A percentile compares a stretch with the other conserved stretches of the same genome.
Conservation (phyloP, 768 basidiomycete genomes). For the Leucosporidium scottii region DNA sequence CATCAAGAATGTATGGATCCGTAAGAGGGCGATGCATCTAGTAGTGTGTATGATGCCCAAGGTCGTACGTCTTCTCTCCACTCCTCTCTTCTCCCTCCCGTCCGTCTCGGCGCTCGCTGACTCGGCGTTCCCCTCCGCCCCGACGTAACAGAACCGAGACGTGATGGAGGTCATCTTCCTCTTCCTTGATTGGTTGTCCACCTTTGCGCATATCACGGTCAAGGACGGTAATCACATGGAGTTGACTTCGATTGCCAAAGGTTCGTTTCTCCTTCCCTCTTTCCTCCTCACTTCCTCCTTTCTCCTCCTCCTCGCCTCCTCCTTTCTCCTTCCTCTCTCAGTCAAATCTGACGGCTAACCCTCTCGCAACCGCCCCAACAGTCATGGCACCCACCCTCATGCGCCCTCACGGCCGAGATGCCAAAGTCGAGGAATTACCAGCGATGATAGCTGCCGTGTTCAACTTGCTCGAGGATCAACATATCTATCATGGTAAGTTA, state of each 20-base stretch:
- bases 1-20: conserved; percentile 11
- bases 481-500: conserved; percentile 12
- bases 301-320: too few relatives aligned
- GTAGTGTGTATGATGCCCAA: conserved; percentile 28
- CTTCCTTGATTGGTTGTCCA: conserved; percentile 24
- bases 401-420: conserved; percentile 9
- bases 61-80: neutral
- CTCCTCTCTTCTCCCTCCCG: neutral
- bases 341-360: neutral
- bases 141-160: conserved; percentile 13
- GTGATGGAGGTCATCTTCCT: conserved; percentile 26
- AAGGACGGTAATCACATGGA: conserved; percentile 18
- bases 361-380: neutral
- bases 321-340: neutral
- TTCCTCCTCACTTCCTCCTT: too few relatives aligned
- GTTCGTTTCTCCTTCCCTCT: neutral
- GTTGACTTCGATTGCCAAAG: conserved; percentile 6
- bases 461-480: conserved; percentile 26
- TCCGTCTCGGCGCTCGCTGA: neutral
- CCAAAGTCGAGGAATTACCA: conserved; percentile 11
- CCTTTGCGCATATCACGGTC: conserved; percentile 13
- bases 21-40: conserved; percentile 23
- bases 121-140: too few relatives aligned
- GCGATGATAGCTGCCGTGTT: conserved; percentile 21
- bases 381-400: conserved; percentile 26